Percentiles rank a stretch among this genome's conserved stretches.
Conservation (phyloP, 257 asterid genomes). For the Primulina tabacum region DNA sequence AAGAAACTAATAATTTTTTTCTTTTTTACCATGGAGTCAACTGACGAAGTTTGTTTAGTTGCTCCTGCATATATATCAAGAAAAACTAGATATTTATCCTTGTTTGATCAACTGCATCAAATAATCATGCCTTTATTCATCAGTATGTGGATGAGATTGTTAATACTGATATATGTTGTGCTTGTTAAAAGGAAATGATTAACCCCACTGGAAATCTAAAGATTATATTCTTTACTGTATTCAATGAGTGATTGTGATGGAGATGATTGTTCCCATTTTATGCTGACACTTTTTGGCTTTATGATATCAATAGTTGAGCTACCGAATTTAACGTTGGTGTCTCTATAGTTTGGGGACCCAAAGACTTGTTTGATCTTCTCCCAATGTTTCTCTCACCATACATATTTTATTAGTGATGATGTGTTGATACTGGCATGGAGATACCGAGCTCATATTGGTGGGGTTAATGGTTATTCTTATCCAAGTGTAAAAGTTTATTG, state of each 20-base stretch:
- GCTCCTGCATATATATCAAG: not conserved
- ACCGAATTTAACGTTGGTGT: too few species aligned
- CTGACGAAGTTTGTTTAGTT: constrained; percentile 7
- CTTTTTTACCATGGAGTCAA: not conserved
- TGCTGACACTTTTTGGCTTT: not conserved
- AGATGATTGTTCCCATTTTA: not conserved
- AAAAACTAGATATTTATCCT: not conserved
- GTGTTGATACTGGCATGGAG: not conserved
- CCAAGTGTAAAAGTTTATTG: too few species aligned
- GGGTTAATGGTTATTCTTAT: not conserved
- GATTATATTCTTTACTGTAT: too few species aligned
- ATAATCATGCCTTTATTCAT: not conserved
- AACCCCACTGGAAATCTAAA: not conserved
- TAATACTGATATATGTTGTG: not conserved
- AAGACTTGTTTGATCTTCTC: not conserved
- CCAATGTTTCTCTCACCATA: not conserved
- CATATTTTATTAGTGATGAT: not conserved
- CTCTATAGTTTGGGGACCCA: not conserved
- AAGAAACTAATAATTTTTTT: not conserved
- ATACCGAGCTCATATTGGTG: not conserved
- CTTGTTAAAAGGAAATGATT: constrained; percentile 2
- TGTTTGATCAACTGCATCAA: not conserved
- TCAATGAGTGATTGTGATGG: not conserved
- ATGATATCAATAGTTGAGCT: not conserved
- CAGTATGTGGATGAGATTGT: constrained; percentile 1